Percentiles rank a stretch among this genome's conserved stretches.
Conservation (phyloP, 2,329 filamentous ascomycete genomes). For the Verticillium klebahnii region DNA sequence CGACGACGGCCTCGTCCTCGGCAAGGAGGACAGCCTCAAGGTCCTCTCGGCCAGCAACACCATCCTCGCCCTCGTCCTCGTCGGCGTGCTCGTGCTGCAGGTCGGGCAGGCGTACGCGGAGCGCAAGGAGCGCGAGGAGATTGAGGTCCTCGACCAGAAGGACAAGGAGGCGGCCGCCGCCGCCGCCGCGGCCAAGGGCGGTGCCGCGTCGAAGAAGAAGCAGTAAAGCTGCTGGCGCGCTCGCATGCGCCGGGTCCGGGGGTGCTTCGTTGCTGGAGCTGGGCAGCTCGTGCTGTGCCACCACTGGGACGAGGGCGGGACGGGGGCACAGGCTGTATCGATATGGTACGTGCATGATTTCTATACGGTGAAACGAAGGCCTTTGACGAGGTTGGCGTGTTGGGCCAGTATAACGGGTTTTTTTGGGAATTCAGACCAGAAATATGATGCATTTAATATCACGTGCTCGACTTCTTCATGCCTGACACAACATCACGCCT, state of each 20-base stretch:
- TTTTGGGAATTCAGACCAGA: background rate
- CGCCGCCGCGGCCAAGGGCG: constrained; percentile 1
- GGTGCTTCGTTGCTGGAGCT: background rate
- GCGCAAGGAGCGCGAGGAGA: constrained; percentile 82
- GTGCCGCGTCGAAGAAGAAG: constrained; percentile 12
- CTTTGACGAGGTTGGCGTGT: too few species aligned
- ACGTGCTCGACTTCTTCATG: constrained; percentile 27
- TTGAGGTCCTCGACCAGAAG: constrained; percentile 56
- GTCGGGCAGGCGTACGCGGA: constrained; percentile 98
- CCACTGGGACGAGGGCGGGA: too few species aligned
- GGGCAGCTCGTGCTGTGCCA: background rate
- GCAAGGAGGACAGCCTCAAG: constrained; percentile 82
- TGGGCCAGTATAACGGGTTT: background rate
- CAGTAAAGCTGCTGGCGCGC: constrained; percentile 2
- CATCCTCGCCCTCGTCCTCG: constrained; percentile 85
- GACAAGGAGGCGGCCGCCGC: constrained; percentile 14
- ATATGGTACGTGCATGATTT: too few species aligned
- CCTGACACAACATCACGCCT: constrained; percentile 3
- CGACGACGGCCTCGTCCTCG: constrained; percentile 49
- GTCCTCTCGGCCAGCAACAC: constrained; percentile 94
- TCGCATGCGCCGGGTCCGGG: too few species aligned
- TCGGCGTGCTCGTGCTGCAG: constrained; percentile 89
- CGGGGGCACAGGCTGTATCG: too few species aligned
- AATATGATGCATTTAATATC: background rate
- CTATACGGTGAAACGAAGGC: too few species aligned